Evolutionary conservation across 31 red algal genomes (phyloP), one percentile per base, ranked within the genome.

Genomic region (Odonthalia washingtoniensis): DNA sequence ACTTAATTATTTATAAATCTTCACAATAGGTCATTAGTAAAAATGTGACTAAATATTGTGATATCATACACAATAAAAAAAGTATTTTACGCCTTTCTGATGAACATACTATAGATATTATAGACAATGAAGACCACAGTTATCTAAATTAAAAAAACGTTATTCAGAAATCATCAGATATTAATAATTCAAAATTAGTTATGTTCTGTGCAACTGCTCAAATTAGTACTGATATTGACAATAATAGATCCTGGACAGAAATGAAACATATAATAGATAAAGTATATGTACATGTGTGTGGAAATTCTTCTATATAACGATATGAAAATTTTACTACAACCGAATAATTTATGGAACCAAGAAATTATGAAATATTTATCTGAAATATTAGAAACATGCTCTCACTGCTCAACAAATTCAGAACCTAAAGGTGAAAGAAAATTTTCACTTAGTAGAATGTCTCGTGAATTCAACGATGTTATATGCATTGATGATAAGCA

Each of bases 401-500:
- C 9, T 9, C 9, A 32, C 12, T 70, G 66, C 28, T 12, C 34
- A 9, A 37, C n/a, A 32, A 70, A 9, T 70, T 12, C 66, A 21
- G 66, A 70, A 0, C 70, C 69, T 16, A 46, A 86, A 57, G 36
- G 27, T 76, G 41, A 24, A 24, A 28, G 68, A 5, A 86, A 86
- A 35, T 68, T 63, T 34, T 61, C 41, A 31, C 39, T 62, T 17
- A 86, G 72, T 32, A 46, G 70, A 35, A 75, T 86, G n/a, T 83
- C 43, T 27, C 0, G 60, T 28, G 3, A 0, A 37, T 76, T 76
- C 42, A 86, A 76, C 60, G 60, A 86, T 76, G 43, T 75, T 62
- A 39, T 76, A 21, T 76, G 61, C 33, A 60, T 86, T 18, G 83
- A 86, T 74, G 70, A 86, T 39, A 18, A 76, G 30, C 30, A 57